Evolutionary conservation across 768 basidiomycete genomes (phyloP), one percentile per base, ranked within the genome.

Genomic region (Auricularia auricula-judae): DNA sequence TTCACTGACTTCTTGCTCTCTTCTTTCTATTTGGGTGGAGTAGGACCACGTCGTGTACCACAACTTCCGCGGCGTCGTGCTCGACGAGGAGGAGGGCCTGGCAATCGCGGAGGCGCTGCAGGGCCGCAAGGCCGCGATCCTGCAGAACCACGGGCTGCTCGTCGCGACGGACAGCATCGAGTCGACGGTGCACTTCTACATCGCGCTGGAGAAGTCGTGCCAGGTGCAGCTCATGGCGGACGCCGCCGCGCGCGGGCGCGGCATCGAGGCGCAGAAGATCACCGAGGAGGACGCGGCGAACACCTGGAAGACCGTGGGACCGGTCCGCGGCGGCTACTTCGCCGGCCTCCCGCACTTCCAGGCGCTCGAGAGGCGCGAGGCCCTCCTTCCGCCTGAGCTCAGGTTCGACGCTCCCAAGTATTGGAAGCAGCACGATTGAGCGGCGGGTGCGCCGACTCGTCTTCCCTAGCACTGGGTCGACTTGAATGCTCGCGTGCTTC

Each of bases 21-120:
- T 29, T 29, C 29, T 29, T 29, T 29, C 2, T 59, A 8, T 18
- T 8, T 29, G n/a, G 18, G 34, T 29, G 12, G 1, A 18, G 8
- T 47, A 74, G 73, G 78, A 79, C 60, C 74, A 75, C 67, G 76
- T 73, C 8, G 71, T 82, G 23, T 81, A 83, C 67, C 71, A 71
- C 36, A 75, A 79, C 51, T 81, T 78, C 65, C 80, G 78, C 65
- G 82, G 82, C 29, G 76, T 83, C 4, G 81, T 83, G 18, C 71
- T 82, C 18, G 76, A 76, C 14, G 67, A 73, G 5, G 75, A 77
- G 51, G 82, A 84, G 72, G 79, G 79, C 12, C 68, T 70, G 53
- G 73, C 77, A 39, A 83, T 84, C 63, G 79, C 80, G 7, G 68
- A 71, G 8, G 74, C 78, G 2, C 70, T 81, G 14, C 79, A 79